Conservation (phyloP, 345 rosid species). For the Salix arbutifolia region DNA sequence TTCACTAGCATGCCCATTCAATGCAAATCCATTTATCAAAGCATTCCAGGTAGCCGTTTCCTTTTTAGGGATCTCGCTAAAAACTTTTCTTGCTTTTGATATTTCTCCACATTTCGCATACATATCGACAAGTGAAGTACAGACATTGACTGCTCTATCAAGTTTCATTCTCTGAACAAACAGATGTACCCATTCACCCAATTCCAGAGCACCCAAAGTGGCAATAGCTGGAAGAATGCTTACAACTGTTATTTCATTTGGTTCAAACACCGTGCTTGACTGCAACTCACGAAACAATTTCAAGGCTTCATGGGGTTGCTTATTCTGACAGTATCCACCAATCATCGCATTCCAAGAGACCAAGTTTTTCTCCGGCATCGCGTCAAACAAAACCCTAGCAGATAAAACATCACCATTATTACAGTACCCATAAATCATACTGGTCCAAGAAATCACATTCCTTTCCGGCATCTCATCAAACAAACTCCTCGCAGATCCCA, state of each 20-base stretch:
- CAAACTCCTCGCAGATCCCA: slow-evolving; percentile 50
- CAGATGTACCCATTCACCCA: slow-evolving; percentile 60
- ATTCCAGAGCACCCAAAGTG: slow-evolving; percentile 60
- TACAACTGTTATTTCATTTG: slow-evolving; percentile 62
- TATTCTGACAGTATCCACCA: slow-evolving; percentile 64
- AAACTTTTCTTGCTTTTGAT: slow-evolving; percentile 42
- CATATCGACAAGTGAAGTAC: slow-evolving; percentile 76
- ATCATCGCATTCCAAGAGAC: slow-evolving; percentile 81
- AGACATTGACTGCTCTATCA: slow-evolving; percentile 43
- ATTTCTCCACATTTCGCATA: slow-evolving; percentile 76
- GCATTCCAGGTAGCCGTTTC: slow-evolving; percentile 73
- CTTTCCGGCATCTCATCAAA: slow-evolving; percentile 48
- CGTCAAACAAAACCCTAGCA: slow-evolving; percentile 54
- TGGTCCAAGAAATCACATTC: slow-evolving; percentile 74
- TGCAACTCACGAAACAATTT: slow-evolving; percentile 62
- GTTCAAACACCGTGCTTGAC: slow-evolving; percentile 42
- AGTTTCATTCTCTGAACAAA: slow-evolving; percentile 50
- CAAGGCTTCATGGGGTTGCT: slow-evolving; percentile 62
- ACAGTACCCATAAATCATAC: slow-evolving; percentile 69
- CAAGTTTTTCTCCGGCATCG: slow-evolving; percentile 63
- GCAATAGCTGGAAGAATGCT: slow-evolving; percentile 75
- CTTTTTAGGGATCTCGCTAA: slow-evolving; percentile 41
- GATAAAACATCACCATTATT: slow-evolving; percentile 42
- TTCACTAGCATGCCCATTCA: slow-evolving; percentile 59
- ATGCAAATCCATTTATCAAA: slow-evolving; percentile 60